Conservation (phyloP, 2,329 filamentous ascomycete species). For the Proliferodiscus dingleyae region DNA sequence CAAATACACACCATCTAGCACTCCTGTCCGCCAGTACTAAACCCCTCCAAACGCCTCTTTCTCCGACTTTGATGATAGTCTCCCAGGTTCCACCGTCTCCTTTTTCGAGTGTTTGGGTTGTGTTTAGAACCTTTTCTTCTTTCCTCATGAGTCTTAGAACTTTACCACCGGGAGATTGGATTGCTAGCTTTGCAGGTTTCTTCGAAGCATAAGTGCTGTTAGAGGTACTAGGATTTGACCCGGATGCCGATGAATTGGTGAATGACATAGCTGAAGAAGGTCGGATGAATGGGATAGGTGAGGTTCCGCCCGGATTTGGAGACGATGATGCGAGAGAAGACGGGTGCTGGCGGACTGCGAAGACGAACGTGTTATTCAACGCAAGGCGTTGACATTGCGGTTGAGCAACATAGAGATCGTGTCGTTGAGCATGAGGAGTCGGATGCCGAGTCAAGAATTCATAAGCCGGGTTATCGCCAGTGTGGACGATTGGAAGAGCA, state of each 20-base stretch:
- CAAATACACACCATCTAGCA: slow-evolving; percentile 87
- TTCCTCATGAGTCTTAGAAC: slow-evolving; percentile 84
- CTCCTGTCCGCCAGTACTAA: slow-evolving; percentile 78
- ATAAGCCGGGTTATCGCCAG: slow-evolving; percentile 87
- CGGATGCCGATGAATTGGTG: slow-evolving; percentile 51
- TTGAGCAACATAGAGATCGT: slow-evolving; percentile 95
- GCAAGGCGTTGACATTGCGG: slow-evolving; percentile 86
- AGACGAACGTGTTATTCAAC: slow-evolving; percentile 96
- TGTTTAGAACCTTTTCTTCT: slow-evolving; percentile 50
- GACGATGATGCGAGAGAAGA: slow-evolving; percentile 48
- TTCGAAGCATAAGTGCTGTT: slow-evolving; percentile 47
- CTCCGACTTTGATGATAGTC: slow-evolving; percentile 85
- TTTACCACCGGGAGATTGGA: slow-evolving; percentile 91
- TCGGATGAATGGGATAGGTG: slow-evolving; percentile 56
- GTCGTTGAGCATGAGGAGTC: slow-evolving; percentile 92
- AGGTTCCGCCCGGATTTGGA: slow-evolving; percentile 33
- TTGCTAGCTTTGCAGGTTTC: slow-evolving; percentile 93
- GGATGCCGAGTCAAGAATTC: slow-evolving; percentile 91
- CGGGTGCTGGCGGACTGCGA: slow-evolving; percentile 89
- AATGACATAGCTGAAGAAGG: slow-evolving; percentile 63
- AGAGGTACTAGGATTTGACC: slow-evolving; percentile 51
- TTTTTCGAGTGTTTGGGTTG: slow-evolving; percentile 46
- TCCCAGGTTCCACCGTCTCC: slow-evolving; percentile 77
- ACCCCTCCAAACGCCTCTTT: slow-evolving; percentile 75
- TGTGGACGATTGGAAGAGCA: slow-evolving; percentile 83